Percentiles rank a stretch among this genome's conserved stretches.
Conservation (phyloP, 2,329 filamentous ascomycete genomes). For the Fonsecaea nubica region DNA sequence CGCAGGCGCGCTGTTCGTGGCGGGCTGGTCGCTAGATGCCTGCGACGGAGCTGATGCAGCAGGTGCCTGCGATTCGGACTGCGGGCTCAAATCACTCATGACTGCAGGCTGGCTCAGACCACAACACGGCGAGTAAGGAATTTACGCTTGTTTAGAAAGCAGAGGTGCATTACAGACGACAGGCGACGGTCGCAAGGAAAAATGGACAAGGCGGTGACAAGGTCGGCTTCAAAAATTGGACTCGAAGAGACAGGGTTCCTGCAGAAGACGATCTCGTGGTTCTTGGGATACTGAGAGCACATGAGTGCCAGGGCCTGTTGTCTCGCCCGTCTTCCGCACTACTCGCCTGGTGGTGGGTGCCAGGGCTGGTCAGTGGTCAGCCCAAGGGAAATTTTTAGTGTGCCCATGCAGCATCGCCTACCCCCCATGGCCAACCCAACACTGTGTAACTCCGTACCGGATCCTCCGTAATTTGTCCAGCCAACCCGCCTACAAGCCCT, state of each 20-base stretch:
- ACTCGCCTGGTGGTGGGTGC: not conserved
- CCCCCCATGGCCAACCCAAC: not conserved
- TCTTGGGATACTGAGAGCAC: constrained; percentile 7
- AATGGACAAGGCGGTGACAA: not conserved
- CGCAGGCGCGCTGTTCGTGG: constrained; percentile 36
- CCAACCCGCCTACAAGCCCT: not conserved
- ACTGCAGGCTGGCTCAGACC: constrained; percentile 9
- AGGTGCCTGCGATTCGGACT: constrained; percentile 34
- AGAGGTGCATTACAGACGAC: not conserved
- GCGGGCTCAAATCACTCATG: constrained; percentile 33
- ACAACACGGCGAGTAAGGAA: not conserved
- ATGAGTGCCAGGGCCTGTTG: constrained; percentile 1
- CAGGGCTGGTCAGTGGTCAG: constrained; percentile 4
- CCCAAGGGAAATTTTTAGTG: constrained; percentile 6
- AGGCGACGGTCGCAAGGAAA: not conserved
- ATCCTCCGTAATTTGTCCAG: not conserved
- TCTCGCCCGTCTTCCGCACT: constrained; percentile 6
- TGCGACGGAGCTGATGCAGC: constrained; percentile 27
- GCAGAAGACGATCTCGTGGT: constrained; percentile 3
- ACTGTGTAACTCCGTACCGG: not conserved
- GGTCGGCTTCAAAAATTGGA: not conserved
- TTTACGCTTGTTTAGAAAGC: constrained; percentile 3
- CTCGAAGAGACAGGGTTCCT: not conserved
- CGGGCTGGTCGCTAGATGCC: constrained; percentile 24
- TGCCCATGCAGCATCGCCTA: not conserved